Evolutionary conservation across 306 rosid genomes (phyloP).

Genomic region (Ormosia semicastrata): DNA sequence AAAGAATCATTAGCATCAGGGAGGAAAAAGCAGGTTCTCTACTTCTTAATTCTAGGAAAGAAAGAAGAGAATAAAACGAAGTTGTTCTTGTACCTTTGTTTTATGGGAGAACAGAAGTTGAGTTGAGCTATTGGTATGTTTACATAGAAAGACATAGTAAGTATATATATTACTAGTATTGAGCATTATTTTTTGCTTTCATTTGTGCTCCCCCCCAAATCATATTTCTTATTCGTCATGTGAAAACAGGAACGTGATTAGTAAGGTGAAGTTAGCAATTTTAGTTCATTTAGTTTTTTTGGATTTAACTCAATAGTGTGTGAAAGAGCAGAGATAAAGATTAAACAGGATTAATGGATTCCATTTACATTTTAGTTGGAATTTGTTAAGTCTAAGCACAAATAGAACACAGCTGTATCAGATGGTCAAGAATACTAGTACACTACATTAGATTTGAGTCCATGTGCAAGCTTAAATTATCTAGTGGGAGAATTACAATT

Average conservation of each 20-base stretch:
- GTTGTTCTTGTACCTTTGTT: conserved; percentile 11
- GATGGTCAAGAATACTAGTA: neutral
- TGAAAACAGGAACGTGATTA: conserved; percentile 27
- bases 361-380: neutral
- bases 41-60: neutral
- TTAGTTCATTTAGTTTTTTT: neutral
- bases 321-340: neutral
- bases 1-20: neutral
- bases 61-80: neutral
- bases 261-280: neutral
- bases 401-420: neutral
- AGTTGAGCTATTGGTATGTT: conserved; percentile 22
- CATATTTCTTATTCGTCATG: conserved; percentile 22
- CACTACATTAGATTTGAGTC: neutral
- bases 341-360: neutral
- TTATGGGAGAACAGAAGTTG: neutral
- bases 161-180: neutral
- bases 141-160: conserved; percentile 10
- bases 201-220: conserved; percentile 8
- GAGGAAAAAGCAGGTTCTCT: neutral
- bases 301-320: neutral
- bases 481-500: neutral
- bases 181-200: conserved; percentile 20
- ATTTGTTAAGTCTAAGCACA: conserved; percentile 6
- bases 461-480: neutral